phyloP scores from a whole-genome alignment of 495 filamentous ascomycete genomes.

The Darksidea phi region DNA sequence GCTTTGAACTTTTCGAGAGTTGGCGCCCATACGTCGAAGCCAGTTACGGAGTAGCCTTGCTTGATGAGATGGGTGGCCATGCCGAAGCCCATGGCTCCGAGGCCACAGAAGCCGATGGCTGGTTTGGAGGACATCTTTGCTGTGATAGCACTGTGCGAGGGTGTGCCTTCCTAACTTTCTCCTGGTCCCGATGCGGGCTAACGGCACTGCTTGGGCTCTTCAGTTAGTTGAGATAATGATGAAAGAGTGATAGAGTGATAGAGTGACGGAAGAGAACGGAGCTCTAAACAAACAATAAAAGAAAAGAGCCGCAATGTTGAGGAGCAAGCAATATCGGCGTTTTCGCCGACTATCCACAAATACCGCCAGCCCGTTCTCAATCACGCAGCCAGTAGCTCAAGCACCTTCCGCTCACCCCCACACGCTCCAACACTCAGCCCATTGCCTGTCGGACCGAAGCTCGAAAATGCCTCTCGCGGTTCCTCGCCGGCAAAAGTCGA shows the following conservation, averaged over 20 bases:
- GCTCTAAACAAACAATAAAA: too few species aligned
- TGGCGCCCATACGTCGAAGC: conserved; percentile 74
- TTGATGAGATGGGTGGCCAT: conserved; percentile 79
- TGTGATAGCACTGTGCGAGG: background rate
- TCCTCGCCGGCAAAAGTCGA: conserved; percentile 26
- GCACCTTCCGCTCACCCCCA: too few species aligned
- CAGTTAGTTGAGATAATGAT: too few species aligned
- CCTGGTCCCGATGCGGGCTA: too few species aligned
- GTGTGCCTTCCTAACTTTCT: background rate
- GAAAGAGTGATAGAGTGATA: background rate
- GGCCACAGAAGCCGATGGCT: conserved; percentile 72
- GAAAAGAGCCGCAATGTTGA: too few species aligned
- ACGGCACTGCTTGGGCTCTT: too few species aligned
- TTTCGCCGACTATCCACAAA: too few species aligned
- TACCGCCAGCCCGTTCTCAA: too few species aligned
- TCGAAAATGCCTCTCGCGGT: conserved; percentile 2
- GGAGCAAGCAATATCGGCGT: too few species aligned
- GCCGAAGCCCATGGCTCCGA: conserved; percentile 86
- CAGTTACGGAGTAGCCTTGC: conserved; percentile 65
- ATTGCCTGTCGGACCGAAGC: background rate
- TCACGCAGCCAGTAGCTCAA: too few species aligned
- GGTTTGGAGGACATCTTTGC: conserved; percentile 37
- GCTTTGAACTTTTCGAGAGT: conserved; percentile 67
- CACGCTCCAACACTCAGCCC: background rate
- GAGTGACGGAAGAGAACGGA: background rate